Percentiles rank a stretch among this genome's conserved stretches.
Conservation (phyloP, 1,284 basidiomycete species). For the Tranzscheliella williamsii region DNA sequence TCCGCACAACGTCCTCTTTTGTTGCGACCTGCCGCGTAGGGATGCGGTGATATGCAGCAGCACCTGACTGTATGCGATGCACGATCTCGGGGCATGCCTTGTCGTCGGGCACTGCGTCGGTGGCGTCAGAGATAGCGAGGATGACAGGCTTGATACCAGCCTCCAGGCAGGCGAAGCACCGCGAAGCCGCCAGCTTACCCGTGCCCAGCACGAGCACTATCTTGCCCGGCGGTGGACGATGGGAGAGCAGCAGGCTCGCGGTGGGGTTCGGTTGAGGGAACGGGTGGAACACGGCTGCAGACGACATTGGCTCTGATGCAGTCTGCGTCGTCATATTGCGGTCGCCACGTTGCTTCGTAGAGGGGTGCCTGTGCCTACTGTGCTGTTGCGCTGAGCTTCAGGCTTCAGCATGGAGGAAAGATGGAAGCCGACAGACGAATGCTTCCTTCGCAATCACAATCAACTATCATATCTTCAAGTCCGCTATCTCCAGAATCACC, state of each 20-base stretch:
- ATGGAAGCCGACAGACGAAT: too few species aligned
- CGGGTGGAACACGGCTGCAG: too few species aligned
- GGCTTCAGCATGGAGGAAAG: too few species aligned
- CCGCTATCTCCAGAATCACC: too few species aligned
- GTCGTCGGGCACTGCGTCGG: background rate
- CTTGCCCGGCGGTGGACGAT: slow-evolving; percentile 28
- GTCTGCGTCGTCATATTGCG: too few species aligned
- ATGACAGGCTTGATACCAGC: slow-evolving; percentile 76
- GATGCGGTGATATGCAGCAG: slow-evolving; percentile 2
- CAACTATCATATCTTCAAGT: too few species aligned
- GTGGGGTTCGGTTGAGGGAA: slow-evolving; percentile 15
- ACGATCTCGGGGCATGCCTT: slow-evolving; percentile 61
- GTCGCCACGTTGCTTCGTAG: too few species aligned
- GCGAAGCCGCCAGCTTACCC: slow-evolving; percentile 74
- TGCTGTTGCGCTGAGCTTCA: too few species aligned
- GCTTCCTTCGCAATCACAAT: too few species aligned
- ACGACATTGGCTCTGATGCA: too few species aligned
- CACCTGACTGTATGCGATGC: slow-evolving; percentile 64
- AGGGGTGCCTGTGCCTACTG: too few species aligned
- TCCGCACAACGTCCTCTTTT: slow-evolving; percentile 1
- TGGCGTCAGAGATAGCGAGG: slow-evolving; percentile 54
- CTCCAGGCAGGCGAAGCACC: slow-evolving; percentile 80
- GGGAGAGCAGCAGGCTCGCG: slow-evolving; percentile 38
- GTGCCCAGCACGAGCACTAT: slow-evolving; percentile 72
- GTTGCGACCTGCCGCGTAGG: slow-evolving; percentile 1